Conservation (phyloP, 257 asterid genomes). For the Thymus quinquecostatus region DNA sequence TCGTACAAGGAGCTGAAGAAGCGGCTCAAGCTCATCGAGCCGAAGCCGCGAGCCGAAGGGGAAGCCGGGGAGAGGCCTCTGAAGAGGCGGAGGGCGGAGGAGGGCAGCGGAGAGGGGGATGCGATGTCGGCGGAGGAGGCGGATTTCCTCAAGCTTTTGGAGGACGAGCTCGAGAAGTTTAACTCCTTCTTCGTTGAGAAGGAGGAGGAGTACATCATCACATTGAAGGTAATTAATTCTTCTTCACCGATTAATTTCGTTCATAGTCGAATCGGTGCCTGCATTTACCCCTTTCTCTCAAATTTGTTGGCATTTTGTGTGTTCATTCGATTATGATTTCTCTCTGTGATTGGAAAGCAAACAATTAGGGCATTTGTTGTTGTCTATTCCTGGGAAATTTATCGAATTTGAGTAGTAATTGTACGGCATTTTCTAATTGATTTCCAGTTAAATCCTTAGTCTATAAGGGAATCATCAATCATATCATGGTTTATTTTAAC, state of each 20-base stretch:
- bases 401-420: not conserved
- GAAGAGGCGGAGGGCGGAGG: constrained; percentile 60
- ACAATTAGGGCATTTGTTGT: too few relatives aligned
- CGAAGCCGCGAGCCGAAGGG: constrained; percentile 35
- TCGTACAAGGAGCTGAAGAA: constrained; percentile 92
- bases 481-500: not conserved
- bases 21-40: constrained; percentile 69
- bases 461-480: too few relatives aligned
- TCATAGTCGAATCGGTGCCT: not conserved
- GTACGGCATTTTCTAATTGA: not conserved
- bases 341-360: too few relatives aligned
- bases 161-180: constrained; percentile 91
- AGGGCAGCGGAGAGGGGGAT: constrained; percentile 37
- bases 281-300: not conserved
- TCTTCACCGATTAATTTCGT: not conserved
- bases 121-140: constrained; percentile 72
- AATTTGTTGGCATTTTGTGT: not conserved
- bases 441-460: not conserved
- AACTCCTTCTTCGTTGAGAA: constrained; percentile 84
- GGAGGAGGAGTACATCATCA: constrained; percentile 85
- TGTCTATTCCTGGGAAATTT: not conserved
- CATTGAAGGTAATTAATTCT: constrained; percentile 64
- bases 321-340: not conserved
- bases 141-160: constrained; percentile 72
- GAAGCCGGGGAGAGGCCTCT: constrained; percentile 35